Evolutionary conservation across 768 basidiomycete genomes (phyloP), one percentile per base, ranked within the genome.

Genomic region (Rubroboletus pulcherrimus): DNA sequence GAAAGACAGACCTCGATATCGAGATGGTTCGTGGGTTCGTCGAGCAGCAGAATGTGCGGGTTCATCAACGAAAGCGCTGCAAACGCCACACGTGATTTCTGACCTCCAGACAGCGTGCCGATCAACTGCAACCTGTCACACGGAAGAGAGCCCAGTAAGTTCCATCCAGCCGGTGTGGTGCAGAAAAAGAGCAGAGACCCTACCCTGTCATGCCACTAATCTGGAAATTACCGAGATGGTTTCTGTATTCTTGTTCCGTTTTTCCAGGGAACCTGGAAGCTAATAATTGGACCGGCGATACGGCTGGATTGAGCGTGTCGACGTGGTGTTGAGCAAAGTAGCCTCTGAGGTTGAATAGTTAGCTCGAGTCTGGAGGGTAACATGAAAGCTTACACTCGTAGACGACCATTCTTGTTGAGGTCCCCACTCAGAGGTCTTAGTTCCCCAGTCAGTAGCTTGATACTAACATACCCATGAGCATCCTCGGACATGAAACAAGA

Each of bases 241-340:
- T 71, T 58, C 97, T 82, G 70, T 98, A 98, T 70, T 98, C 97
- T 71, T 98, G 96, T 72, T 98, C 97, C 7, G 82, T 92, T 73
- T 87, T 89, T 0, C 97, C 96, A 1, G 97, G 97, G 78, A 90
- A 98, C 65, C 83, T 91, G 24, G 86, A 84, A 14, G 93, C 92
- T 31, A 99, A 76, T 76, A 97, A 98, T 64, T 91, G 89, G 10
- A 98, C 97, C 0, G 96, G 91, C n/a, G 85, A 87, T 83, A 97
- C 81, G 4, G 79, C 78, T 1, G 93, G 85, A 40, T 84, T 80
- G 53, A 99, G 81, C 21, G 89, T 86, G 70, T 99, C 97, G 48
- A 99, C 90, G 69, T 98, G 97, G 69, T 97, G 92, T 63, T 93
- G 91, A n/a, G 91, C 89, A 71, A 93, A 94, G 75, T 94, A 91